These are phyloP conservation scores for Aphanomyces astaci DNA, from an alignment of 352 stramenopile genomes.

Conservation along the genomic window DNA sequence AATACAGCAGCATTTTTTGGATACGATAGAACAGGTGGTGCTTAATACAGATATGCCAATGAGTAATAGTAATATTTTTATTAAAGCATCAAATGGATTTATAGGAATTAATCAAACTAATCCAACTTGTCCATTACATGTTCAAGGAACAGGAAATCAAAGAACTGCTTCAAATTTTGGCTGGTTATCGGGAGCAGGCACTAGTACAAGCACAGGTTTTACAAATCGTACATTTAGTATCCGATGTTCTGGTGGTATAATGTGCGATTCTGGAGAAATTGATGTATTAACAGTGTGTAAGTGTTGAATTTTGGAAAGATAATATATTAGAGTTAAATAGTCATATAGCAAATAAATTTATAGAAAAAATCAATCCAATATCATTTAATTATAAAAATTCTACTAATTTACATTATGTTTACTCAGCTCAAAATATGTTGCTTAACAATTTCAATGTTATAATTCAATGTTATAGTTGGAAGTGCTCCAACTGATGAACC, in stretches of 20 bases:
- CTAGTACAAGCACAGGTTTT: neutral
- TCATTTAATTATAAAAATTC: neutral
- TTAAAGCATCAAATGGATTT: neutral
- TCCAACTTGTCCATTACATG: constrained; percentile 3
- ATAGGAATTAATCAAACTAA: neutral
- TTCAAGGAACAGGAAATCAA: neutral
- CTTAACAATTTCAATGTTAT: too few species aligned
- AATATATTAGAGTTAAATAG: neutral
- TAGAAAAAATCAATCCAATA: constrained; percentile 1
- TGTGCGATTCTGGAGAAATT: constrained; percentile 2
- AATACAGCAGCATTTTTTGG: neutral
- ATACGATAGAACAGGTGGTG: neutral
- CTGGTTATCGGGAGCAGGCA: neutral
- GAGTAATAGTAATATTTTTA: neutral
- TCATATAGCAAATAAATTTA: neutral
- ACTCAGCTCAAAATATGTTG: neutral
- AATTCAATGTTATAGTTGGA: neutral
- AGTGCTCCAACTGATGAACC: neutral
- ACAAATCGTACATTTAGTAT: neutral
- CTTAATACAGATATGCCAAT: neutral
- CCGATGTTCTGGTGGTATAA: neutral
- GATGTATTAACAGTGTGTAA: constrained; percentile 1
- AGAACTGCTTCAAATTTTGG: neutral
- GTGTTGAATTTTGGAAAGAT: neutral
- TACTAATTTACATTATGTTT: neutral